Evolutionary conservation across 2,329 filamentous ascomycete species (phyloP).

Genomic region (Diaporthe ilicicola): DNA sequence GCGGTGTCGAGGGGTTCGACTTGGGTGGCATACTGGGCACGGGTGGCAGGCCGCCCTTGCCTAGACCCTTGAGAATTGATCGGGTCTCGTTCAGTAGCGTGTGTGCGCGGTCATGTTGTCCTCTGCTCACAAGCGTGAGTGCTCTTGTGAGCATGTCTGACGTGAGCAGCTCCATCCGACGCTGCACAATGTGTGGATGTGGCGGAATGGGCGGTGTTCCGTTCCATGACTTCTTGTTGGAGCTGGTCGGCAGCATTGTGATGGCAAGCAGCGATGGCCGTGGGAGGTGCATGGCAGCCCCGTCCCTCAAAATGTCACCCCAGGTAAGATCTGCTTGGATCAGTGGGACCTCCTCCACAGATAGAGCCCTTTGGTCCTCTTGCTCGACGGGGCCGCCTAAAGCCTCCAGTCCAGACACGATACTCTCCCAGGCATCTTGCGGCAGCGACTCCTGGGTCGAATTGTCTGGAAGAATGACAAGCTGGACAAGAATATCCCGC

Average conservation of each 20-base stretch:
- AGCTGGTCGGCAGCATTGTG: conserved; percentile 83
- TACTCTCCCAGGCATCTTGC: conserved; percentile 96
- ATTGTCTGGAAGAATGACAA: conserved; percentile 90
- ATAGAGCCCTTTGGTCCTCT: conserved; percentile 83
- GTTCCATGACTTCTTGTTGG: conserved; percentile 70
- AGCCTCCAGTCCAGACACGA: conserved; percentile 93
- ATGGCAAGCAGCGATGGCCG: conserved; percentile 92
- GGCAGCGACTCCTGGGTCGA: conserved; percentile 83
- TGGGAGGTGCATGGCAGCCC: conserved; percentile 83
- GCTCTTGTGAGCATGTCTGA: conserved; percentile 97
- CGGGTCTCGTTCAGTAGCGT: conserved; percentile 93
- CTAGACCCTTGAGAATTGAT: conserved; percentile 93
- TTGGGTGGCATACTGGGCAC: conserved; percentile 71
- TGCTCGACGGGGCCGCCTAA: conserved; percentile 87
- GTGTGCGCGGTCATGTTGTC: conserved; percentile 92
- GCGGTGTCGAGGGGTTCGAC: conserved; percentile 59
- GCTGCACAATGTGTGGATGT: conserved; percentile 92
- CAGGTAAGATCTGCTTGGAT: conserved; percentile 95
- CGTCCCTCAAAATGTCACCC: conserved; percentile 92
- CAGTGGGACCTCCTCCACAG: conserved; percentile 92
- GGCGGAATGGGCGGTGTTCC: conserved; percentile 86
- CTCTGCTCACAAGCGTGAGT: conserved; percentile 86
- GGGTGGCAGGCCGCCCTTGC: conserved; percentile 92
- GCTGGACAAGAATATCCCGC: conserved; percentile 88
- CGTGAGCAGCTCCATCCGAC: conserved; percentile 95